Conservation (phyloP, 2,329 filamentous ascomycete species). For the Fusarium protoensiforme region DNA sequence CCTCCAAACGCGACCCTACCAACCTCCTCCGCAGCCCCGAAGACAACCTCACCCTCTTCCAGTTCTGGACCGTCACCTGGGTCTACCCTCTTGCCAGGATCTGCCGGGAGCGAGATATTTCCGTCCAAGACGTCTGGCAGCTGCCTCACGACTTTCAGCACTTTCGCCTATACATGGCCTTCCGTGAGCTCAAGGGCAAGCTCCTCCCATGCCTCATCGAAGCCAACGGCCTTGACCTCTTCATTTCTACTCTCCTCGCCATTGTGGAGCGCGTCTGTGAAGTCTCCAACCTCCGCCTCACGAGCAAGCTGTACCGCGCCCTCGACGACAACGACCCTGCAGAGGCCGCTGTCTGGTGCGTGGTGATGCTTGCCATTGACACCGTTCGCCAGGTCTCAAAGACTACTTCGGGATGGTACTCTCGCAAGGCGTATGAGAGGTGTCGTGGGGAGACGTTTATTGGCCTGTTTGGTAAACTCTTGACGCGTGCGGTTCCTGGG, state of each 20-base stretch:
- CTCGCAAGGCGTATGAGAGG: slow-evolving; percentile 84
- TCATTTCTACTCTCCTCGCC: slow-evolving; percentile 73
- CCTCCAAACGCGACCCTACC: slow-evolving; percentile 40
- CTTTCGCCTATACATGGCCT: slow-evolving; percentile 76
- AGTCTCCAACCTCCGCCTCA: slow-evolving; percentile 53
- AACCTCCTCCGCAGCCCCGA: slow-evolving; percentile 74
- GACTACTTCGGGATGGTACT: slow-evolving; percentile 74
- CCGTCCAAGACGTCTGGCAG: slow-evolving; percentile 85
- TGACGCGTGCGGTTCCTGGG: slow-evolving; percentile 52
- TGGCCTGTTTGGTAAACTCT: slow-evolving; percentile 50
- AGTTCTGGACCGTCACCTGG: slow-evolving; percentile 89
- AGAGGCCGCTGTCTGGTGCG: slow-evolving; percentile 51
- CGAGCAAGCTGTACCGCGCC: slow-evolving; percentile 49
- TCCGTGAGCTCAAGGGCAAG: slow-evolving; percentile 77
- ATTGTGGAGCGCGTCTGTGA: slow-evolving; percentile 60
- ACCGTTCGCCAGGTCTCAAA: slow-evolving; percentile 48
- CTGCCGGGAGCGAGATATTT: slow-evolving; percentile 72
- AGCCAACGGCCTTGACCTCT: slow-evolving; percentile 83
- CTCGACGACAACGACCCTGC: slow-evolving; percentile 45
- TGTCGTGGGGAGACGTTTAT: slow-evolving; percentile 76
- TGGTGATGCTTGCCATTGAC: slow-evolving; percentile 51
- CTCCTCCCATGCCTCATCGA: slow-evolving; percentile 75
- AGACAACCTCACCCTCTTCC: slow-evolving; percentile 81
- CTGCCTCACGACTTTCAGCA: slow-evolving; percentile 87
- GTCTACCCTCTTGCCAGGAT: slow-evolving; percentile 77